These are phyloP conservation scores for Wallacemonas sp. DNA, from an alignment of 208 protist species.

Conservation along the genomic window DNA sequence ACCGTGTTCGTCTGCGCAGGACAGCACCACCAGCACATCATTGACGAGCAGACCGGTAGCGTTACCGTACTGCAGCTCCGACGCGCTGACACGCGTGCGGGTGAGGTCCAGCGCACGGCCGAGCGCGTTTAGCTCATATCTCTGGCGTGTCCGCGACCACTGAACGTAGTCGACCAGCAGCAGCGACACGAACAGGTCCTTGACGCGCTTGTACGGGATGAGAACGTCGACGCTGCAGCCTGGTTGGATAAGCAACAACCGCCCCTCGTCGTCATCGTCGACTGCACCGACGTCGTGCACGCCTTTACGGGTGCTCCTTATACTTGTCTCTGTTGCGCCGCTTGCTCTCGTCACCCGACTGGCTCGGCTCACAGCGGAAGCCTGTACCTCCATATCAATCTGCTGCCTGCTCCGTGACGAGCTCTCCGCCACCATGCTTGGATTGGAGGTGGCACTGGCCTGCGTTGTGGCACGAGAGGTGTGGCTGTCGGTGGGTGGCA, in stretches of 20 bases:
- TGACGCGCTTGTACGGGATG: conserved; percentile 34
- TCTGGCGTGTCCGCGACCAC: conserved; percentile 3
- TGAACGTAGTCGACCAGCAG: conserved; percentile 31
- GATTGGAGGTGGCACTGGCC: too few relatives aligned
- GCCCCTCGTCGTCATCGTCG: conserved; percentile 10
- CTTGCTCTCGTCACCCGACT: background rate
- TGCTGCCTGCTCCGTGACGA: background rate
- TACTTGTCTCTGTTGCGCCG: background rate
- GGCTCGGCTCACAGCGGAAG: background rate
- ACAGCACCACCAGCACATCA: conserved; percentile 28
- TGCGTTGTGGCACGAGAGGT: too few relatives aligned
- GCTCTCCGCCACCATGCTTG: too few relatives aligned
- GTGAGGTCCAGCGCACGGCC: conserved; percentile 18
- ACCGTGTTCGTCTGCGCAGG: conserved; percentile 27
- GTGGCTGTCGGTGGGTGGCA: too few relatives aligned
- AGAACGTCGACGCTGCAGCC: conserved; percentile 28
- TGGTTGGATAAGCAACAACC: conserved; percentile 21
- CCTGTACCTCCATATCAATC: background rate
- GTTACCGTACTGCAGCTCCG: conserved; percentile 50
- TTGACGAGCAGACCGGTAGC: conserved; percentile 26
- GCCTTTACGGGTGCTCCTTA: background rate
- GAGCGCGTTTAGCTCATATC: conserved; percentile 22
- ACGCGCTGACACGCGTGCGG: conserved; percentile 14
- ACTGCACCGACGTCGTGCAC: background rate
- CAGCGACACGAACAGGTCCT: conserved; percentile 25